Percentiles rank a stretch among this genome's conserved stretches.
Conservation (phyloP, 176 grass and related monocot species). For the Stipa capillata region DNA sequence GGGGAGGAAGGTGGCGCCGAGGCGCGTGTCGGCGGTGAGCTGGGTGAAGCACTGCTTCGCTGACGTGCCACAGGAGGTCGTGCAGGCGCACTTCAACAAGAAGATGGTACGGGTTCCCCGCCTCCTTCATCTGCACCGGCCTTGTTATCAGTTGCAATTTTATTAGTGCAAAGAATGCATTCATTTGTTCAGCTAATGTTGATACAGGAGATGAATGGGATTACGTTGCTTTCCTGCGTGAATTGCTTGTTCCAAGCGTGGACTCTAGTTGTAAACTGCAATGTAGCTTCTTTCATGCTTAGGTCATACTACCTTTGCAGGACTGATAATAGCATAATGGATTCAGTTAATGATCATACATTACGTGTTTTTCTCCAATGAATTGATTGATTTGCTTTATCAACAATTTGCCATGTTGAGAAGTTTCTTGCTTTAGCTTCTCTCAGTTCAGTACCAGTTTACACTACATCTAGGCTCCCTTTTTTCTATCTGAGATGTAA, state of each 20-base stretch:
- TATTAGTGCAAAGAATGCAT: neutral
- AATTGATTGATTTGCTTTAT: neutral
- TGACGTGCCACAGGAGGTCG: conserved; percentile 54
- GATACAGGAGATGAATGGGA: neutral
- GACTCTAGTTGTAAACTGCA: neutral
- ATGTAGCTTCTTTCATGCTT: neutral
- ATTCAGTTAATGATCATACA: neutral
- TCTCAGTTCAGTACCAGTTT: neutral
- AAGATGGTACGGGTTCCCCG: conserved; percentile 29
- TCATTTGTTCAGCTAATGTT: neutral
- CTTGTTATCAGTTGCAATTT: neutral
- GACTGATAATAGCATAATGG: neutral
- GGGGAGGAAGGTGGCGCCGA: conserved; percentile 38
- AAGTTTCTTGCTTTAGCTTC: neutral
- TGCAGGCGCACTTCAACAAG: conserved; percentile 64
- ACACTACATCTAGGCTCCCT: neutral
- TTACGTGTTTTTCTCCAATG: neutral
- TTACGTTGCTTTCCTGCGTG: neutral
- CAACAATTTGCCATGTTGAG: neutral
- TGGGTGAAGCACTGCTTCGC: conserved; percentile 82
- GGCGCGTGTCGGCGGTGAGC: conserved; percentile 55
- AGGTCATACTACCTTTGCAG: neutral
- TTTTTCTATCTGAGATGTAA: neutral
- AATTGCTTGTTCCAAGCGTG: neutral
- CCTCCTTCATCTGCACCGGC: neutral